Conservation (phyloP, 352 stramenopile species). For the Albugo candida region DNA sequence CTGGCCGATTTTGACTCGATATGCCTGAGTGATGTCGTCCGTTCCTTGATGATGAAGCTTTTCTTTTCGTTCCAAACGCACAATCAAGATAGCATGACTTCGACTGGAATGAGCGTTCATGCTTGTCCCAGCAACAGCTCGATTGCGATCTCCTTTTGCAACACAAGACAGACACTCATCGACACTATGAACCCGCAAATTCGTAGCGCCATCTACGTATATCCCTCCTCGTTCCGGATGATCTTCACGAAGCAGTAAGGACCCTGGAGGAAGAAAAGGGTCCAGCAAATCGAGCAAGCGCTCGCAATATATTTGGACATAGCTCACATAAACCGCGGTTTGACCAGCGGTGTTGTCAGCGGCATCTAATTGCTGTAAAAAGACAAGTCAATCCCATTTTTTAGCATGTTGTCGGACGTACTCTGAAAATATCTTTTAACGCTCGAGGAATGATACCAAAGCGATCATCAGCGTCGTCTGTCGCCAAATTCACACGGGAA, state of each 20-base stretch:
- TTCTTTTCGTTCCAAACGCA: conserved; percentile 63
- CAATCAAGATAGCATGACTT: conserved; percentile 71
- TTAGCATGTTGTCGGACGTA: conserved; percentile 3
- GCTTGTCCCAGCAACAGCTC: conserved; percentile 56
- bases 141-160: conserved; percentile 31
- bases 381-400: background rate
- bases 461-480: conserved; percentile 15
- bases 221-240: conserved; percentile 22
- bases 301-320: conserved; percentile 69
- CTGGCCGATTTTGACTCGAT: conserved; percentile 32
- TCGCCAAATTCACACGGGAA: background rate
- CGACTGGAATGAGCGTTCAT: conserved; percentile 80
- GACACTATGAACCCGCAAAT: conserved; percentile 19
- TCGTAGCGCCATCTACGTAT: conserved; percentile 37
- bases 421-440: conserved; percentile 35
- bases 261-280: conserved; percentile 16
- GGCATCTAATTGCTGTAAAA: background rate
- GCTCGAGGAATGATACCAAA: conserved; percentile 38
- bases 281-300: conserved; percentile 50
- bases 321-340: conserved; percentile 37
- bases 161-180: conserved; percentile 27
- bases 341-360: background rate
- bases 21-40: conserved; percentile 4
- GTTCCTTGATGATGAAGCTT: conserved; percentile 4
- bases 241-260: conserved; percentile 43